These are phyloP conservation scores for Aspergillus texensis DNA, from an alignment of 2,329 filamentous ascomycete species.

Conservation along the genomic window DNA sequence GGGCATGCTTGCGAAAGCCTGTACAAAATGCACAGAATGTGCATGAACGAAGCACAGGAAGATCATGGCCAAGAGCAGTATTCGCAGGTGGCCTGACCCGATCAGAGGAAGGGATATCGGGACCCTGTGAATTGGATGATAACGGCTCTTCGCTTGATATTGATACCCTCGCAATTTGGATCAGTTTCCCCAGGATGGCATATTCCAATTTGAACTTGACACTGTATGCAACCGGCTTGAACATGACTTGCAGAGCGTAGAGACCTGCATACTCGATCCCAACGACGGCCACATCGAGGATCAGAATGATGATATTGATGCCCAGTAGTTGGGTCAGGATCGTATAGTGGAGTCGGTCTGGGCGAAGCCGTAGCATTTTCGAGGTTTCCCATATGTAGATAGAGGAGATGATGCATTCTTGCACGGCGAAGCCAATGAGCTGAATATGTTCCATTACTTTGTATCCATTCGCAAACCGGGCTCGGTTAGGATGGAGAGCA, in stretches of 20 bases:
- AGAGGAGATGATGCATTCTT: constrained; percentile 47
- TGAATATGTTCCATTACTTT: constrained; percentile 45
- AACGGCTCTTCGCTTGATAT: not conserved
- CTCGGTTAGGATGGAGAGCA: not conserved
- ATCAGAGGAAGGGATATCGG: not conserved
- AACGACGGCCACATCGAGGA: constrained; percentile 46
- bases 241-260: constrained; percentile 45
- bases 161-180: not conserved
- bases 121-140: not conserved
- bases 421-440: constrained; percentile 44
- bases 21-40: not conserved
- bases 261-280: constrained; percentile 45
- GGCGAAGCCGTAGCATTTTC: constrained; percentile 41
- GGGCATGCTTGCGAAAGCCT: not conserved
- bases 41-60: not conserved
- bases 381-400: constrained; percentile 57
- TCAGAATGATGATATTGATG: constrained; percentile 51
- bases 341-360: constrained; percentile 28
- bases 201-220: constrained; percentile 52
- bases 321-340: constrained; percentile 51
- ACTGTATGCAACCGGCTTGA: constrained; percentile 51
- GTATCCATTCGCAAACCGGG: constrained; percentile 33
- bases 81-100: not conserved
- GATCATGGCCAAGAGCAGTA: not conserved
- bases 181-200: not conserved